Evolutionary conservation across 257 asterid species (phyloP).

Genomic region (Penstemon eatonii): DNA sequence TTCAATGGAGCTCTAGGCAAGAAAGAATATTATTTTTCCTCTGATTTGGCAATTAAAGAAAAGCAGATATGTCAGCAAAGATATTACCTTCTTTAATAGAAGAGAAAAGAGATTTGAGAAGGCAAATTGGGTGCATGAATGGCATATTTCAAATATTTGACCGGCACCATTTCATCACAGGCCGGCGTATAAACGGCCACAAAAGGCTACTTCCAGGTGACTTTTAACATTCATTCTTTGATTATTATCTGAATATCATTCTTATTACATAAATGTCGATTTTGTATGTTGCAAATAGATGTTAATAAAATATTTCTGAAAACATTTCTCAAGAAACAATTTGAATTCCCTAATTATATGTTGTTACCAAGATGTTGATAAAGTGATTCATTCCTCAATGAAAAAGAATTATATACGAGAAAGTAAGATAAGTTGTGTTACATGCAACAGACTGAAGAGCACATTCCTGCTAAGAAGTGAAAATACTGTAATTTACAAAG

Average conservation of each 20-base stretch:
- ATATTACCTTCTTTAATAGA: slow-evolving; percentile 45
- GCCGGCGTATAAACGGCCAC: slow-evolving; percentile 51
- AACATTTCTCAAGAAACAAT: no score
- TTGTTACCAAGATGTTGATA: no score
- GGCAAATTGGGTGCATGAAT: slow-evolving; percentile 95
- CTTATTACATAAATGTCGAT: no score
- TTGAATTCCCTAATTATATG: no score
- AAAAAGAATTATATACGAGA: background rate
- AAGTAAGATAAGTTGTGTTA: slow-evolving; percentile 4
- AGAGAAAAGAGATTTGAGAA: slow-evolving; percentile 56
- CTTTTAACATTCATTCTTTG: background rate
- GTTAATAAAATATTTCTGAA: background rate
- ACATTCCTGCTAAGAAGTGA: slow-evolving; percentile 4
- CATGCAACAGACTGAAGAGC: background rate
- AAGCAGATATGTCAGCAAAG: slow-evolving; percentile 51
- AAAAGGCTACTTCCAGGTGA: slow-evolving; percentile 75
- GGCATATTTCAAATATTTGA: slow-evolving; percentile 84
- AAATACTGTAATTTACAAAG: background rate
- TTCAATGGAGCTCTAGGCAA: slow-evolving; percentile 7
- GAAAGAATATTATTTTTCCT: background rate
- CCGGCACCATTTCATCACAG: slow-evolving; percentile 65
- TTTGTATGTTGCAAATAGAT: background rate
- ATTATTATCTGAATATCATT: background rate
- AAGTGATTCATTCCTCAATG: background rate
- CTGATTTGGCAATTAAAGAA: slow-evolving; percentile 26